Evolutionary conservation across 164 flowering plant species (phyloP).

Genomic region (Nymphaea colorata): DNA sequence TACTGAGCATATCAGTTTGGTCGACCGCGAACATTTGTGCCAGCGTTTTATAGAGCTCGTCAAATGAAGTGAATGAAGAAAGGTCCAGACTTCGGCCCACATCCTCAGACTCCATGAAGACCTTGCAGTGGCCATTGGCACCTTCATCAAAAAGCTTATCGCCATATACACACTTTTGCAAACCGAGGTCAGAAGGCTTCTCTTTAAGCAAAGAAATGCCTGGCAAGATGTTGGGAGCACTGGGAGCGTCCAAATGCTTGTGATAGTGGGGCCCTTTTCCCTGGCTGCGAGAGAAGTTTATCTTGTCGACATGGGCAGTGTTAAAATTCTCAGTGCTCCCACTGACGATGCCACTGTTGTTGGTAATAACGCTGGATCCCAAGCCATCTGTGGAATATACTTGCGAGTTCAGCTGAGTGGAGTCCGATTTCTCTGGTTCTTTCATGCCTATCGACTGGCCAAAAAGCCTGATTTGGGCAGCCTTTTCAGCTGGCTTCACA

Average conservation of each 20-base stretch:
- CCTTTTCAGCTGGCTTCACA: constrained; percentile 9
- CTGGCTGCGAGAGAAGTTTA: constrained; percentile 30
- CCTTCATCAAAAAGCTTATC: constrained; percentile 6
- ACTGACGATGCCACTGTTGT: constrained; percentile 30
- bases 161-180: not conserved
- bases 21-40: constrained; percentile 40
- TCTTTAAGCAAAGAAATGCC: constrained; percentile 27
- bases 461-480: constrained; percentile 43
- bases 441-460: constrained; percentile 60
- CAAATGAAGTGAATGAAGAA: constrained; percentile 36
- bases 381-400: constrained; percentile 20
- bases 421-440: constrained; percentile 35
- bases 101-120: constrained; percentile 57
- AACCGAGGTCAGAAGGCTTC: constrained; percentile 15
- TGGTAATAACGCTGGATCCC: constrained; percentile 23
- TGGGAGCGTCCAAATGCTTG: not conserved
- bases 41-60: constrained; percentile 37
- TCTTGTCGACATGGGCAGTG: not conserved
- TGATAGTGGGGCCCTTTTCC: constrained; percentile 29
- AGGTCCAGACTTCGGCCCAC: constrained; percentile 58
- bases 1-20: constrained; percentile 26
- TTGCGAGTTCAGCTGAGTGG: constrained; percentile 3
- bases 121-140: constrained; percentile 45
- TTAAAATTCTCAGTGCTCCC: constrained; percentile 23
- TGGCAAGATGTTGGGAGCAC: constrained; percentile 18